These are phyloP conservation scores for Blechomonas ayalai DNA, from an alignment of 208 protist genomes.

Conservation along the genomic window DNA sequence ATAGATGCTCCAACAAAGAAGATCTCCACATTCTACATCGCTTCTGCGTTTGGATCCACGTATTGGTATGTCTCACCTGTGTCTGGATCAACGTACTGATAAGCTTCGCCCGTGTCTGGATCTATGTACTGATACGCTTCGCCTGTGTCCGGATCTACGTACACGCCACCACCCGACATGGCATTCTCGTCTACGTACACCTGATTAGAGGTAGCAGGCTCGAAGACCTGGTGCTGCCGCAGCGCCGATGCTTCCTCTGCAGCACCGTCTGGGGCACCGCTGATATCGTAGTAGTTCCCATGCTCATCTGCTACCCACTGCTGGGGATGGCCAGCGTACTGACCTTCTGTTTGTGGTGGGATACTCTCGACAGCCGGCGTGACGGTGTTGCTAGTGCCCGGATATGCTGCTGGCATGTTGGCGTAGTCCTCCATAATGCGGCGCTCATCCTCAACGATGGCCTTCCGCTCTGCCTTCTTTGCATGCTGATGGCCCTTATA, in stretches of 20 bases:
- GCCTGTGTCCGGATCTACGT: too few relatives aligned
- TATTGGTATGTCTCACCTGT: conserved; percentile 31
- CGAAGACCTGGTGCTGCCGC: background rate
- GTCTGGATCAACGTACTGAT: conserved; percentile 27
- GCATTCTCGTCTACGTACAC: background rate
- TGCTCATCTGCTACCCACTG: conserved; percentile 42
- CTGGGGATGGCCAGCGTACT: conserved; percentile 3
- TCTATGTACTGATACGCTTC: conserved; percentile 29
- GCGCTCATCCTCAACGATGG: conserved; percentile 55
- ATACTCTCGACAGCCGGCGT: conserved; percentile 2
- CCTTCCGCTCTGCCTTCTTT: conserved; percentile 37
- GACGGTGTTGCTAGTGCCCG: background rate
- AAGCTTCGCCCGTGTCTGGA: conserved; percentile 21
- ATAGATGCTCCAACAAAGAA: too few relatives aligned
- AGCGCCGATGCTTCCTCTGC: background rate
- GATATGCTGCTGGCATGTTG: conserved; percentile 3
- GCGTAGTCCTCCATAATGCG: conserved; percentile 43
- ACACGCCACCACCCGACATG: conserved; percentile 1
- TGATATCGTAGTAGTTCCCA: conserved; percentile 47
- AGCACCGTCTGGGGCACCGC: conserved; percentile 1
- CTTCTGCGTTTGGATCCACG: background rate
- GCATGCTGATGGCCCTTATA: conserved; percentile 32
- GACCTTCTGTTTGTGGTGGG: background rate
- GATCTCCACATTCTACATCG: too few relatives aligned
- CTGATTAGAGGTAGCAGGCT: background rate